phyloP scores from a whole-genome alignment of 495 filamentous ascomycete species.

The Hypoxylon fragiforme region DNA sequence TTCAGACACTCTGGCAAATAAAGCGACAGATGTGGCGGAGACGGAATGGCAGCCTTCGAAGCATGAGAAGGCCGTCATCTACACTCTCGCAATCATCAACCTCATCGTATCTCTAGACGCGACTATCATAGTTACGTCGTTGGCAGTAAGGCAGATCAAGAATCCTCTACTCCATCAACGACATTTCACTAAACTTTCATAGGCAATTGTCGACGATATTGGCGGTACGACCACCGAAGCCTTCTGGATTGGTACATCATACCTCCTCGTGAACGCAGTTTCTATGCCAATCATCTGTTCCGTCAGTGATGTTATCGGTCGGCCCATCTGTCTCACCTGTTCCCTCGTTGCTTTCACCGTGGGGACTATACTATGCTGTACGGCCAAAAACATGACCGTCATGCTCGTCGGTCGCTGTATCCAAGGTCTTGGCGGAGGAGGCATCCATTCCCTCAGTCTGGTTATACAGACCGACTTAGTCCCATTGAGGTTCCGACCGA shows the following conservation, averaged over 20 bases:
- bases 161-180: not conserved
- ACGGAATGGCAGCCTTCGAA: constrained; percentile 44
- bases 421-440: constrained; percentile 82
- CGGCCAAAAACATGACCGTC: constrained; percentile 53
- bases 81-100: constrained; percentile 48
- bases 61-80: constrained; percentile 46
- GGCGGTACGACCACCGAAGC: constrained; percentile 50
- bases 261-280: constrained; percentile 52
- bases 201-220: constrained; percentile 49
- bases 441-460: constrained; percentile 78
- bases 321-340: constrained; percentile 48
- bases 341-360: constrained; percentile 47
- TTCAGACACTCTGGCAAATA: too few relatives aligned
- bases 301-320: constrained; percentile 57
- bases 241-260: constrained; percentile 60
- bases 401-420: constrained; percentile 76
- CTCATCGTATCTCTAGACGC: constrained; percentile 60
- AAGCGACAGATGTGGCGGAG: too few relatives aligned
- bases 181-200: not conserved
- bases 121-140: constrained; percentile 54
- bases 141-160: constrained; percentile 48
- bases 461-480: constrained; percentile 65
- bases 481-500: constrained; percentile 44
- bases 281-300: constrained; percentile 53
- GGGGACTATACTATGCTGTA: constrained; percentile 49